Evolutionary conservation across 805 yeast species (phyloP).

Genomic region (Kluyveromyces wickerhamii): DNA sequence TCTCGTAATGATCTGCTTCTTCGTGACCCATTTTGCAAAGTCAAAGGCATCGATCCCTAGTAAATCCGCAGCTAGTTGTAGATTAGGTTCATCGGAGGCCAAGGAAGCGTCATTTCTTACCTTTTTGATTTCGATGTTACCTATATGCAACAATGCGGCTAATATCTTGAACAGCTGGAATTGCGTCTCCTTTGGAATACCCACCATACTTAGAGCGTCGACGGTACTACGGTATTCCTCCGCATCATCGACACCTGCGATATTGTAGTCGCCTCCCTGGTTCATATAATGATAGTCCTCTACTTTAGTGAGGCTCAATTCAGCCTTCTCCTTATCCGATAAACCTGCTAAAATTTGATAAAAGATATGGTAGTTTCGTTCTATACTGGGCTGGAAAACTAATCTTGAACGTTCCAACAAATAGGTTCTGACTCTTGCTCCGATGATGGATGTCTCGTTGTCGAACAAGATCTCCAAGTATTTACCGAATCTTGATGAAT

Average conservation of each 20-base stretch:
- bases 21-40: constrained; percentile 86
- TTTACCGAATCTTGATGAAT: constrained; percentile 91
- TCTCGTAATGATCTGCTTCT: constrained; percentile 87
- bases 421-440: constrained; percentile 91
- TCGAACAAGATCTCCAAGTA: constrained; percentile 87
- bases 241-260: constrained; percentile 75
- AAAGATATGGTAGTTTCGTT: constrained; percentile 91
- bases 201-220: constrained; percentile 72
- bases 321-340: constrained; percentile 40
- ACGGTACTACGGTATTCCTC: constrained; percentile 69
- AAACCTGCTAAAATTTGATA: constrained; percentile 82
- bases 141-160: constrained; percentile 86
- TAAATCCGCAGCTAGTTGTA: constrained; percentile 74
- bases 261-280: constrained; percentile 72
- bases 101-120: constrained; percentile 78
- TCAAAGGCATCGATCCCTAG: constrained; percentile 66
- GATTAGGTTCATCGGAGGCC: constrained; percentile 77
- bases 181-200: constrained; percentile 55
- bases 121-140: constrained; percentile 82
- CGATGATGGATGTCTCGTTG: constrained; percentile 67
- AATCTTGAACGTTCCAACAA: constrained; percentile 87
- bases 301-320: constrained; percentile 54
- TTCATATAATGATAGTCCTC: constrained; percentile 73
- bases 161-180: constrained; percentile 64
- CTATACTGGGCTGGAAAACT: constrained; percentile 85